These are phyloP conservation scores for Dactylellina leptospora DNA, from an alignment of 2,329 filamentous ascomycete species.

Conservation along the genomic window DNA sequence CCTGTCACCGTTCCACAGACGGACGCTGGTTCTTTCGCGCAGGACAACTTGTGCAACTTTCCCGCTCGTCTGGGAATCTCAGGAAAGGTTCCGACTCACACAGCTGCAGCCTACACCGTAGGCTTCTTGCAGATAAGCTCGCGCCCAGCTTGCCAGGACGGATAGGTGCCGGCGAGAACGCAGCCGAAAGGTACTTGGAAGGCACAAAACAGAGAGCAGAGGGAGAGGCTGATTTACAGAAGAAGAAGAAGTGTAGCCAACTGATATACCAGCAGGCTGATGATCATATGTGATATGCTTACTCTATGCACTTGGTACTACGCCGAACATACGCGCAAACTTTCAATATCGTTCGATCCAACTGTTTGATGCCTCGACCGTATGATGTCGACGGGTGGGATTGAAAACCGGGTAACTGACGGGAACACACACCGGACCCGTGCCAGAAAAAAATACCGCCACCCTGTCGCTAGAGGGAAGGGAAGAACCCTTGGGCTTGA, in stretches of 20 bases:
- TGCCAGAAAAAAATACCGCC: neutral
- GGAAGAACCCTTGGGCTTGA: no score
- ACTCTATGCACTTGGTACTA: conserved; percentile 13
- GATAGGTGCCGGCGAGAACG: neutral
- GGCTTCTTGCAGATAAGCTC: conserved; percentile 15
- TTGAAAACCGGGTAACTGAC: conserved; percentile 20
- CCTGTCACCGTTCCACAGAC: conserved; percentile 16
- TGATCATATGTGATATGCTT: conserved; percentile 42
- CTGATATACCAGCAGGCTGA: no score
- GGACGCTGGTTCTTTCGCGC: neutral
- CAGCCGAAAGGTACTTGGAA: neutral
- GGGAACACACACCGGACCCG: neutral
- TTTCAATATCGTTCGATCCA: no score
- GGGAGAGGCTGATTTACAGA: conserved; percentile 12
- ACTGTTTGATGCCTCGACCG: no score
- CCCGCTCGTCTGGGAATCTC: conserved; percentile 26
- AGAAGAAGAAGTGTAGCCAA: conserved; percentile 16
- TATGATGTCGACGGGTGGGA: conserved; percentile 17
- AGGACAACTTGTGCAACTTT: neutral
- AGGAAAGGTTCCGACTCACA: conserved; percentile 8
- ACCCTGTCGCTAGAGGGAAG: neutral
- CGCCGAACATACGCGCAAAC: neutral
- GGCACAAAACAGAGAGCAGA: neutral
- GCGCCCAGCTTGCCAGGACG: conserved; percentile 1
- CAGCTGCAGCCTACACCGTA: neutral